Evolutionary conservation across 2,329 filamentous ascomycete species (phyloP).

Genomic region (Aphanoascus verrucosus): DNA sequence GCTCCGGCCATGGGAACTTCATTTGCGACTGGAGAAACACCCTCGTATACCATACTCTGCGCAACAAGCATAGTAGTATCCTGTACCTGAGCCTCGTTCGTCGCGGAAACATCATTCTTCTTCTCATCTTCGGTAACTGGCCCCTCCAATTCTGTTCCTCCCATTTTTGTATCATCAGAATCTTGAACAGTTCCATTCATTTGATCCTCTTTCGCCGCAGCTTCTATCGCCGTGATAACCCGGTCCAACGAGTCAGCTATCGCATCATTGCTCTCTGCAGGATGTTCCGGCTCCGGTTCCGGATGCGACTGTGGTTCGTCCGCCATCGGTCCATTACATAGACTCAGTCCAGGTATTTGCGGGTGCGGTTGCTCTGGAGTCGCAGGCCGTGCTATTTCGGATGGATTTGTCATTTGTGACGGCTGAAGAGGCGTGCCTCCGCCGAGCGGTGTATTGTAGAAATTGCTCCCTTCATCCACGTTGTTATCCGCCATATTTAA

Average conservation of each 20-base stretch:
- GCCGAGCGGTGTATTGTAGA: conserved; percentile 32
- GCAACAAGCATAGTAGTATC: conserved; percentile 2
- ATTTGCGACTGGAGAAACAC: conserved; percentile 1
- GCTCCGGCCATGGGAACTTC: conserved; percentile 3
- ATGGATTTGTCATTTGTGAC: not conserved
- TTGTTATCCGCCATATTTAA: conserved; percentile 15
- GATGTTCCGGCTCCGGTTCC: not conserved
- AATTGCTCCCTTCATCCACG: conserved; percentile 32
- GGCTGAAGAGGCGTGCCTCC: conserved; percentile 22
- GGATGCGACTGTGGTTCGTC: not conserved
- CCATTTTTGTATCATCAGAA: not conserved
- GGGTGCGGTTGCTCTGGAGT: conserved; percentile 18
- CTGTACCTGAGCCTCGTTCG: not conserved
- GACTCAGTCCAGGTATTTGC: conserved; percentile 30
- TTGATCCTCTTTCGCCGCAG: conserved; percentile 1
- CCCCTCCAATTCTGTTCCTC: not conserved
- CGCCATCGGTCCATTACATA: conserved; percentile 17
- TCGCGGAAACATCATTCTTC: not conserved
- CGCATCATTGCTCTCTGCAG: not conserved
- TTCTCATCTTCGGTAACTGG: not conserved
- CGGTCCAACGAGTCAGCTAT: conserved; percentile 7
- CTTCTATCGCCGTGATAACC: conserved; percentile 9
- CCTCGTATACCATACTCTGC: conserved; percentile 1
- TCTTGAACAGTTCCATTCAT: not conserved
- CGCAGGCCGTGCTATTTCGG: not conserved